Conservation (phyloP, 2,329 filamentous ascomycete genomes). For the Colletotrichum salicis region DNA sequence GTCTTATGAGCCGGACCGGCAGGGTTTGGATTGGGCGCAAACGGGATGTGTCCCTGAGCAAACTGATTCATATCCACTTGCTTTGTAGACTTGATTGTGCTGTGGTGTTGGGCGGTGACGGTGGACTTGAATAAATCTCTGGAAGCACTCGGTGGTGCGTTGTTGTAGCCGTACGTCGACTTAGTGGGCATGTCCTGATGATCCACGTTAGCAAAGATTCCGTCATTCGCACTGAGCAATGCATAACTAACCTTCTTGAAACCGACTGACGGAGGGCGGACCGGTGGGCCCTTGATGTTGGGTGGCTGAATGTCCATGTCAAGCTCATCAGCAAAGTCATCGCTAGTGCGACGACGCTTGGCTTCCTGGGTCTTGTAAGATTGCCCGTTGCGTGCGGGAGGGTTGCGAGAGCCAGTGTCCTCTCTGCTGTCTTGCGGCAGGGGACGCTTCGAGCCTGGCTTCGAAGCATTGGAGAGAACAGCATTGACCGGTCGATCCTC, state of each 20-base stretch:
- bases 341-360: conserved; percentile 83
- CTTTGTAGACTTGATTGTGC: conserved; percentile 71
- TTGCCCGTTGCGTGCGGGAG: conserved; percentile 62
- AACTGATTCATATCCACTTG: conserved; percentile 88
- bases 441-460: conserved; percentile 79
- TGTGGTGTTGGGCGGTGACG: conserved; percentile 73
- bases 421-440: conserved; percentile 73
- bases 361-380: conserved; percentile 75
- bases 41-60: conserved; percentile 88
- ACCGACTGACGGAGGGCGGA: conserved; percentile 76
- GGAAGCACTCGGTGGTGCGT: conserved; percentile 63
- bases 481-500: conserved; percentile 75
- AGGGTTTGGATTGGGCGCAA: conserved; percentile 76
- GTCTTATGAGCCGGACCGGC: conserved; percentile 73
- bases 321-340: conserved; percentile 73
- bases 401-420: conserved; percentile 61
- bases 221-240: background rate
- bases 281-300: conserved; percentile 81
- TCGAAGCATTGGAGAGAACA: conserved; percentile 70
- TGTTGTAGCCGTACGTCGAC: conserved; percentile 71
- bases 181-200: conserved; percentile 69
- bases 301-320: conserved; percentile 67
- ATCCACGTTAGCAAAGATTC: conserved; percentile 3
- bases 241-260: conserved; percentile 71
- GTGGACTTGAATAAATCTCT: conserved; percentile 73